Evolutionary conservation across 2,329 filamentous ascomycete species (phyloP).

Genomic region (Bretziella fagacearum): DNA sequence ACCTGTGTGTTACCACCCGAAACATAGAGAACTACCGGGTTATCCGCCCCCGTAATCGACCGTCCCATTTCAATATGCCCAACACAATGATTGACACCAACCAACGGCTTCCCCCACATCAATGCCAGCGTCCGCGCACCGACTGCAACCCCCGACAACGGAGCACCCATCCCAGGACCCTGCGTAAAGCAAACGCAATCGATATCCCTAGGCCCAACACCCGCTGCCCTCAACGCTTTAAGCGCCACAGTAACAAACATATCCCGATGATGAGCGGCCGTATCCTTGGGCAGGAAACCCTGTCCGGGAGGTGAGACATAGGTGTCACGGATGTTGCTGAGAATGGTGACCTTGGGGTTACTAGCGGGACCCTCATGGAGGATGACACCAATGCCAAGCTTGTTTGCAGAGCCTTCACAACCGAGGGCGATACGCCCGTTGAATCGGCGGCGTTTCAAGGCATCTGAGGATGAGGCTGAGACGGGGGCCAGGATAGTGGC

Average conservation of each 20-base stretch:
- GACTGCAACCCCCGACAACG: slow-evolving; percentile 70
- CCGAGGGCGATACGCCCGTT: slow-evolving; percentile 36
- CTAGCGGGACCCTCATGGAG: slow-evolving; percentile 45
- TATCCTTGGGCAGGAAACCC: slow-evolving; percentile 93
- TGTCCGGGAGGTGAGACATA: slow-evolving; percentile 83
- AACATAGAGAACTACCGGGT: slow-evolving; percentile 92
- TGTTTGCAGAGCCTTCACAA: slow-evolving; percentile 89
- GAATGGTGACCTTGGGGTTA: slow-evolving; percentile 41
- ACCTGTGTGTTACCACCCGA: slow-evolving; percentile 95
- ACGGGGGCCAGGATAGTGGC: neutral
- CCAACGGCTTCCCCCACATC: slow-evolving; percentile 74
- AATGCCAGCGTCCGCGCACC: slow-evolving; percentile 66
- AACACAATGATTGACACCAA: slow-evolving; percentile 95
- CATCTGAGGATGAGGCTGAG: slow-evolving; percentile 4
- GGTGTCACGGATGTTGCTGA: slow-evolving; percentile 88
- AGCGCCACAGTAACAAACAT: slow-evolving; percentile 74
- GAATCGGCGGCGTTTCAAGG: neutral
- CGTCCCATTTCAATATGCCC: slow-evolving; percentile 98
- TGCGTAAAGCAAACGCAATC: slow-evolving; percentile 92
- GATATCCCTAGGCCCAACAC: slow-evolving; percentile 45
- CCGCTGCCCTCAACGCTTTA: slow-evolving; percentile 56
- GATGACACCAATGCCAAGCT: slow-evolving; percentile 87
- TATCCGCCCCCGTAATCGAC: slow-evolving; percentile 71
- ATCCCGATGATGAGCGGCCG: slow-evolving; percentile 73
- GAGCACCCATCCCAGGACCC: slow-evolving; percentile 92